Percentiles rank a stretch among this genome's conserved stretches.
Evolutionary conservation across 202 grass and related monocot species (phyloP).

Genomic region (Zoysia matrella): DNA sequence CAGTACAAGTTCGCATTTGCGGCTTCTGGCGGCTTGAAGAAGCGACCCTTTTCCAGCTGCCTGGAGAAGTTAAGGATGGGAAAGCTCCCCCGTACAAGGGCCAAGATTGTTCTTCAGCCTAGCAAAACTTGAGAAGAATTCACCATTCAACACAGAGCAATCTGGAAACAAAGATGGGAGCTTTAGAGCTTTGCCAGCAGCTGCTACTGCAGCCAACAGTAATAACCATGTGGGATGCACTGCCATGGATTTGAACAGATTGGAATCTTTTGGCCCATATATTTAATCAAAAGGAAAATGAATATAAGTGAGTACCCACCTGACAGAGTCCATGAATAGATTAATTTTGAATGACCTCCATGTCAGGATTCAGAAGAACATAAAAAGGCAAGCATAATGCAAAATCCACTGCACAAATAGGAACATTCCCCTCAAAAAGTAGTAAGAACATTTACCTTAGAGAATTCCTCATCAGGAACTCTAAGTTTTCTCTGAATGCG

Average conservation of each 20-base stretch:
- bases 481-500: conserved; percentile 87
- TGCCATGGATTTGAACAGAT: neutral
- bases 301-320: neutral
- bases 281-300: neutral
- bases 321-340: neutral
- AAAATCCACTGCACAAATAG: conserved; percentile 25
- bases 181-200: neutral
- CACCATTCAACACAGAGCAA: no score
- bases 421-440: conserved; percentile 59
- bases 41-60: no score
- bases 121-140: no score
- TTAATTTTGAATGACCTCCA: neutral
- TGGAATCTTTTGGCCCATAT: neutral
- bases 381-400: neutral
- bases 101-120: no score
- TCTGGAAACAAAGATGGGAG: no score
- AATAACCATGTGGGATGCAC: neutral
- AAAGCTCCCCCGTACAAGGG: no score
- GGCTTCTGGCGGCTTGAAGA: no score
- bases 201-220: neutral
- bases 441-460: conserved; percentile 69
- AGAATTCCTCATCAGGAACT: conserved; percentile 18
- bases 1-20: no score
- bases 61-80: no score
- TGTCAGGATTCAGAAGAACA: neutral